Percentiles rank a stretch among this genome's conserved stretches.
These are phyloP conservation scores for Camelina sativa DNA, from an alignment of 345 rosid genomes.

Conservation along the genomic window DNA sequence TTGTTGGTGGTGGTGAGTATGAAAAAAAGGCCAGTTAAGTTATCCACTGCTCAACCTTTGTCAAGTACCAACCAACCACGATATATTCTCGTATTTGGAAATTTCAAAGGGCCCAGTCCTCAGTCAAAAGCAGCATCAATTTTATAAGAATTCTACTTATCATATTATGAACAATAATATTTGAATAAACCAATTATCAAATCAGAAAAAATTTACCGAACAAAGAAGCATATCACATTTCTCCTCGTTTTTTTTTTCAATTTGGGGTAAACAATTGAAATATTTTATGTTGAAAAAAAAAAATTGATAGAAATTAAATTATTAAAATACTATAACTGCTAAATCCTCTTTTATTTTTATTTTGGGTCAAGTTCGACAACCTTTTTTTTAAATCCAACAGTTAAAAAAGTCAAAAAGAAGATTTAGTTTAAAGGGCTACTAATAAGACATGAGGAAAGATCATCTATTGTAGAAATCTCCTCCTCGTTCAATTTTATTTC, in stretches of 20 bases:
- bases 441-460: not conserved
- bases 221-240: too few species aligned
- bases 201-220: too few species aligned
- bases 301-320: not conserved
- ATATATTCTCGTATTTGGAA: not conserved
- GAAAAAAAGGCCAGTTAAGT: not conserved
- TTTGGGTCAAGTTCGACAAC: too few species aligned
- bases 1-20: slow-evolving; percentile 34
- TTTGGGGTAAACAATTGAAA: too few species aligned
- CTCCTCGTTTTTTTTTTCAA: too few species aligned
- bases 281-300: not conserved
- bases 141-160: too few species aligned
- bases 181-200: too few species aligned
- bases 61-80: slow-evolving; percentile 27
- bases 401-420: not conserved
- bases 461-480: not conserved
- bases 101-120: not conserved
- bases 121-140: not conserved
- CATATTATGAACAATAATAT: too few species aligned
- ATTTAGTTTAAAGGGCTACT: slow-evolving; percentile 6
- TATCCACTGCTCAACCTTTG: not conserved
- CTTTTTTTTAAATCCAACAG: not conserved
- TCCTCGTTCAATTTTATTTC: not conserved
- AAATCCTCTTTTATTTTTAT: not conserved
- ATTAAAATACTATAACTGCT: not conserved